Conservation (phyloP, 1,284 basidiomycete species). For the Boletellus deceptivus region DNA sequence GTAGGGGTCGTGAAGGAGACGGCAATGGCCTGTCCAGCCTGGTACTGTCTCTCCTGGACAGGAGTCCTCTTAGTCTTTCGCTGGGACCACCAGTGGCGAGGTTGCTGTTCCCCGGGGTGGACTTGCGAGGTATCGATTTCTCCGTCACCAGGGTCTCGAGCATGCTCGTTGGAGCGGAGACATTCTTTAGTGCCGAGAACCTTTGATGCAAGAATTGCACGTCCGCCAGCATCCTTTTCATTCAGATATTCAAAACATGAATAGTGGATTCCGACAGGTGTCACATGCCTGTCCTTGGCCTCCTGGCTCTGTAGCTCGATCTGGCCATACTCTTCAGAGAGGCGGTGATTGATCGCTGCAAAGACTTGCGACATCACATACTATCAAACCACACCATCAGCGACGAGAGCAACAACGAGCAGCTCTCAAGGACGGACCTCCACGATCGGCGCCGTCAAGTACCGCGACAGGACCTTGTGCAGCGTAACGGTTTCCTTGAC, state of each 20-base stretch:
- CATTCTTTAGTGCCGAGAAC: constrained; percentile 67
- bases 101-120: constrained; percentile 22
- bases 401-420: background rate
- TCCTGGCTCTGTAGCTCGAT: constrained; percentile 79
- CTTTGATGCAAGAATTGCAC: constrained; percentile 74
- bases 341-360: constrained; percentile 83
- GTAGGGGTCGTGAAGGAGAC: constrained; percentile 27
- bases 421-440: constrained; percentile 52
- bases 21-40: constrained; percentile 33
- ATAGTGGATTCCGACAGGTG: constrained; percentile 2
- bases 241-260: constrained; percentile 11
- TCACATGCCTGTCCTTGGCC: constrained; percentile 75
- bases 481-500: constrained; percentile 95
- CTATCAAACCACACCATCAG: constrained; percentile 39
- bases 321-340: constrained; percentile 80
- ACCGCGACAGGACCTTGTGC: constrained; percentile 94
- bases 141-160: constrained; percentile 81
- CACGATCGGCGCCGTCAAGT: constrained; percentile 74
- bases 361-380: constrained; percentile 92
- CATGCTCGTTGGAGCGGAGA: constrained; percentile 67
- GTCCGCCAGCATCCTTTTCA: constrained; percentile 70
- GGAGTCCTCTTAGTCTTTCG: constrained; percentile 34
- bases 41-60: constrained; percentile 29
- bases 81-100: constrained; percentile 27
- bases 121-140: constrained; percentile 50